Base-by-base conservation (phyloP, 129 eudicot genomes). In the Flaveria brownii region DNA sequence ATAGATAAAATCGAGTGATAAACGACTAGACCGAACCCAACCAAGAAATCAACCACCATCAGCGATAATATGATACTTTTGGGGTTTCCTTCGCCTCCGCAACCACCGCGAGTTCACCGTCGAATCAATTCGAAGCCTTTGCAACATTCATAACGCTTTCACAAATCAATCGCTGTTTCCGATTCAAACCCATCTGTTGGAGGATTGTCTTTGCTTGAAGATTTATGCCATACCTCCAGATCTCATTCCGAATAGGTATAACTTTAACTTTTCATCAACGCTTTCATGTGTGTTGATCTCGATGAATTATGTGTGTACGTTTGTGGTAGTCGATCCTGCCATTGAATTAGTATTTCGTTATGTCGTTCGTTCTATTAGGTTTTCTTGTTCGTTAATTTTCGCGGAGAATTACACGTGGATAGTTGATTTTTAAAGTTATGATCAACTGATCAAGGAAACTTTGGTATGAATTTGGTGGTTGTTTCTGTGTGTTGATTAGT, bases 171-270 rank as follows among this genome's bases (percentile, higher is more conserved):
- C 36, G 5, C 3, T n/a, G 2, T 16, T 13, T 62, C n/a, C 17
- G 9, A 39, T 52, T 12, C 4, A 60, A 78, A 47, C 50, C 77
- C 71, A 78, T 57, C 68, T 17, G 73, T 79, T 49, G 57, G 56
- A 62, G 49, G 68, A 39, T 42, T 54, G 51, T 68, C 36, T 15
- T 67, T 39, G 39, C 17, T 74, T 42, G 10, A 28, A 45, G 70
- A 61, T 43, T 74, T 43, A 12, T 51, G 49, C 60, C 62, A 61
- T 65, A 50, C 56, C 23, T 78, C 33, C 78, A 64, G 83, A 79
- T 79, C 83, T 79, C 74, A 79, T 79, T 63, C 49, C 57, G 74
- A 72, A 64, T 79, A 63, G 78, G 83, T 79, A 71, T 68, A 17
- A 14, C 50, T 55, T 60, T 11, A 60, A 23, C 36, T 63, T 14